phyloP scores from a whole-genome alignment of 169 alveolate species.

The Plasmodium berghei region DNA sequence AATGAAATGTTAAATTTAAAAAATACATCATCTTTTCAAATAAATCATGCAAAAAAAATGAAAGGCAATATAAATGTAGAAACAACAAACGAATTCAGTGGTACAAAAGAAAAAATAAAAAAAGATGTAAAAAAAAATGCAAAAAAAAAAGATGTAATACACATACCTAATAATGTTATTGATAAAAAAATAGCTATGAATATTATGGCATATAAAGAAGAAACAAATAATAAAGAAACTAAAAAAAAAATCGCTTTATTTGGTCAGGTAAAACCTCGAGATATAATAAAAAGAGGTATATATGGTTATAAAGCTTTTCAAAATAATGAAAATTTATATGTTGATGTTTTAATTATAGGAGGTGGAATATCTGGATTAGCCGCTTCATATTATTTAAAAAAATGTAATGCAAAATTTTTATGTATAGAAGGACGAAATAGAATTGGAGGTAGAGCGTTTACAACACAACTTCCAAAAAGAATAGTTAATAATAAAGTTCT shows the following conservation, averaged over 20 bases:
- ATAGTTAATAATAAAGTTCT: constrained; percentile 38
- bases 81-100: neutral
- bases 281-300: constrained; percentile 52
- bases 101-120: neutral
- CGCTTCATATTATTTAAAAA: constrained; percentile 82
- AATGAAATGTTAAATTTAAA: too few relatives aligned
- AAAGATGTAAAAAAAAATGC: neutral
- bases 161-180: constrained; percentile 34
- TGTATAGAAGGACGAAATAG: constrained; percentile 84
- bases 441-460: constrained; percentile 84
- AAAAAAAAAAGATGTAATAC: neutral
- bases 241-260: constrained; percentile 48
- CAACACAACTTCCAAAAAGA: constrained; percentile 78
- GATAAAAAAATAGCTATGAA: constrained; percentile 10
- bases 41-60: too few relatives aligned
- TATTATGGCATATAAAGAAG: constrained; percentile 1
- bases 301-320: constrained; percentile 20
- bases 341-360: constrained; percentile 84
- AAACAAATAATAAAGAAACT: neutral
- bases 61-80: too few relatives aligned
- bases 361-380: constrained; percentile 86
- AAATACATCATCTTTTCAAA: too few relatives aligned
- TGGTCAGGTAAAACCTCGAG: constrained; percentile 71
- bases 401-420: constrained; percentile 76
- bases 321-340: constrained; percentile 33